Evolutionary conservation across 306 rosid species (phyloP).

Genomic region (Cucumis cinereus): DNA sequence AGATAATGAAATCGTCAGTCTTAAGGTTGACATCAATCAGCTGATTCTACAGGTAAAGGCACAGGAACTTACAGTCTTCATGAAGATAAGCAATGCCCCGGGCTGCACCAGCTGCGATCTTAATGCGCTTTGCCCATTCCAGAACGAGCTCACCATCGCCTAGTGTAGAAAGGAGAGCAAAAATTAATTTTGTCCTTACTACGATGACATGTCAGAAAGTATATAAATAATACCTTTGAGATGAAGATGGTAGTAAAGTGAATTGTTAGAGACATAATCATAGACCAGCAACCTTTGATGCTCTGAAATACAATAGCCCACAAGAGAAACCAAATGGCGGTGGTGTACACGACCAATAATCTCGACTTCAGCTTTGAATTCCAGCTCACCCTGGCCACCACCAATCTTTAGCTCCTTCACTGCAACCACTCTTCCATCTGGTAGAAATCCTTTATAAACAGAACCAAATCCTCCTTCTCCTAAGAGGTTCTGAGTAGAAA

Average conservation of each 20-base stretch:
- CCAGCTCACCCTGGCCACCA: slow-evolving; percentile 85
- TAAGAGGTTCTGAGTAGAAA: slow-evolving; percentile 59
- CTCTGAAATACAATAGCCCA: slow-evolving; percentile 73
- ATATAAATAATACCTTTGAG: slow-evolving; percentile 33
- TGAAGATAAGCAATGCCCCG: slow-evolving; percentile 94
- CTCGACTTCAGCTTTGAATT: slow-evolving; percentile 86
- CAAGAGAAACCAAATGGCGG: slow-evolving; percentile 89
- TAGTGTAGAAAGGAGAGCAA: slow-evolving; percentile 16
- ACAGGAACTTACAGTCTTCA: slow-evolving; percentile 68
- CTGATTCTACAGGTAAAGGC: not conserved
- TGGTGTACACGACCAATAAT: slow-evolving; percentile 85
- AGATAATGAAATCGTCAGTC: not conserved
- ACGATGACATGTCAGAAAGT: slow-evolving; percentile 9
- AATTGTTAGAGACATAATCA: slow-evolving; percentile 71
- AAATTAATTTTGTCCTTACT: slow-evolving; percentile 9
- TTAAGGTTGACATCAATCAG: not conserved
- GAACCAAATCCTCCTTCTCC: slow-evolving; percentile 95
- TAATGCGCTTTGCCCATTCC: slow-evolving; percentile 70
- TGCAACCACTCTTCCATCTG: slow-evolving; percentile 82
- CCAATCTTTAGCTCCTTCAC: slow-evolving; percentile 79
- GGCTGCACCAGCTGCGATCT: slow-evolving; percentile 84
- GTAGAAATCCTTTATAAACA: slow-evolving; percentile 73
- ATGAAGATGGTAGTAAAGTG: slow-evolving; percentile 76
- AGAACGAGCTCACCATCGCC: slow-evolving; percentile 46
- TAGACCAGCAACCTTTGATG: slow-evolving; percentile 76